Conservation (phyloP, 768 basidiomycete species). For the Suillus subluteus region DNA sequence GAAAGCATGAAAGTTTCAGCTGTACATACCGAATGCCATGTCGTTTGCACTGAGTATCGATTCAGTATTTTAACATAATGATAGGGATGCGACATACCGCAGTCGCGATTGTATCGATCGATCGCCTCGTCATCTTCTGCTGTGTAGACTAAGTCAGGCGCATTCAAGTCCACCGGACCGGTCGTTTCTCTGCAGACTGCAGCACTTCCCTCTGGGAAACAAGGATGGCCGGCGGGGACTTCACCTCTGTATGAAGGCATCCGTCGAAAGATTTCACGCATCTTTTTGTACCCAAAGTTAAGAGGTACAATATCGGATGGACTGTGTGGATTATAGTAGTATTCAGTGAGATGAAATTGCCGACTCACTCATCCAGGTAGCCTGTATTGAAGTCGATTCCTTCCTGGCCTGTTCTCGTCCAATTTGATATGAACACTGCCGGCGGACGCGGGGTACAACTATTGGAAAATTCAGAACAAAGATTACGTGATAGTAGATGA, state of each 20-base stretch:
- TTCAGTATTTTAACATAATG: neutral
- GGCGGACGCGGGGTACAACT: slow-evolving; percentile 47
- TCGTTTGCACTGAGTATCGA: slow-evolving; percentile 37
- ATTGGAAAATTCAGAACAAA: neutral
- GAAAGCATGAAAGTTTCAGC: neutral
- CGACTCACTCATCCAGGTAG: slow-evolving; percentile 48
- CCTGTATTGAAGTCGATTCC: slow-evolving; percentile 48
- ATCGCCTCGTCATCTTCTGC: slow-evolving; percentile 40
- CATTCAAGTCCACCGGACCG: slow-evolving; percentile 26
- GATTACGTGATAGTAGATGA: neutral
- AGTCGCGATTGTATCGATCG: slow-evolving; percentile 28
- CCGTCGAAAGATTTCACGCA: slow-evolving; percentile 35
- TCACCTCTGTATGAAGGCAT: slow-evolving; percentile 47
- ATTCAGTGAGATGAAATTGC: neutral
- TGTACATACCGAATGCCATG: slow-evolving; percentile 48
- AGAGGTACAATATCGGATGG: slow-evolving; percentile 30
- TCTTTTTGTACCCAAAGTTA: slow-evolving; percentile 32
- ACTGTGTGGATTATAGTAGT: slow-evolving; percentile 15
- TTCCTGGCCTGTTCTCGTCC: slow-evolving; percentile 42
- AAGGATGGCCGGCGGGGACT: slow-evolving; percentile 21
- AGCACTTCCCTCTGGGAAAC: slow-evolving; percentile 25
- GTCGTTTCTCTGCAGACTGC: slow-evolving; percentile 29
- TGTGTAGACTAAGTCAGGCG: slow-evolving; percentile 37
- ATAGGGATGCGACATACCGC: slow-evolving; percentile 18
- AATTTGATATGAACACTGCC: slow-evolving; percentile 53